These are phyloP conservation scores for Paecilomyces variotii DNA, from an alignment of 2,329 filamentous ascomycete genomes.

Conservation along the genomic window DNA sequence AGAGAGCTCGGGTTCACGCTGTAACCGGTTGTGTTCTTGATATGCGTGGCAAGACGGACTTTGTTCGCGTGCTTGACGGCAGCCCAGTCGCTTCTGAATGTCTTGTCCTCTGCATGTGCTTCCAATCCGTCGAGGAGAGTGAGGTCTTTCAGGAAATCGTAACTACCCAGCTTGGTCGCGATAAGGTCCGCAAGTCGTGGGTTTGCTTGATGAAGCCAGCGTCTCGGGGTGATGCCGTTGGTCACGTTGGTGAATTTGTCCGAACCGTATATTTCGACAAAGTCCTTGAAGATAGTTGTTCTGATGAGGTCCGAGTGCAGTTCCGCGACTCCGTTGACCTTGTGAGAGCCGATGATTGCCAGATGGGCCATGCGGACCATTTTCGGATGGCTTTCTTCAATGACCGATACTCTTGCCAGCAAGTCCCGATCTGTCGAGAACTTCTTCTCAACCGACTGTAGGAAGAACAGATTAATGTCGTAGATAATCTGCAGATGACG, in stretches of 20 bases:
- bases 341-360: conserved; percentile 94
- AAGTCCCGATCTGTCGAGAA: conserved; percentile 88
- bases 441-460: conserved; percentile 80
- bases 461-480: conserved; percentile 92
- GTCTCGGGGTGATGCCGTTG: conserved; percentile 90
- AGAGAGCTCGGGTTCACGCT: conserved; percentile 79
- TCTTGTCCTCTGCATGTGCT: conserved; percentile 71
- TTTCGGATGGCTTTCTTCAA: conserved; percentile 93
- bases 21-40: conserved; percentile 71
- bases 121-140: conserved; percentile 82
- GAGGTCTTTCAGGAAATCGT: conserved; percentile 83
- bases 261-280: conserved; percentile 85
- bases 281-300: conserved; percentile 99
- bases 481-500: conserved; percentile 96
- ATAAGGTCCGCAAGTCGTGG: conserved; percentile 87
- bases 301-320: conserved; percentile 96
- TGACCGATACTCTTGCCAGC: conserved; percentile 82
- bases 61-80: conserved; percentile 98
- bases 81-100: conserved; percentile 88
- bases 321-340: conserved; percentile 97
- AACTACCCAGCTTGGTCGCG: conserved; percentile 74
- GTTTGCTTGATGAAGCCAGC: conserved; percentile 97
- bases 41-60: conserved; percentile 80
- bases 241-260: conserved; percentile 99
- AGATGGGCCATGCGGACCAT: conserved; percentile 97